Evolutionary conservation across 257 asterid genomes (phyloP).

Genomic region (Pogostemon cablin): DNA sequence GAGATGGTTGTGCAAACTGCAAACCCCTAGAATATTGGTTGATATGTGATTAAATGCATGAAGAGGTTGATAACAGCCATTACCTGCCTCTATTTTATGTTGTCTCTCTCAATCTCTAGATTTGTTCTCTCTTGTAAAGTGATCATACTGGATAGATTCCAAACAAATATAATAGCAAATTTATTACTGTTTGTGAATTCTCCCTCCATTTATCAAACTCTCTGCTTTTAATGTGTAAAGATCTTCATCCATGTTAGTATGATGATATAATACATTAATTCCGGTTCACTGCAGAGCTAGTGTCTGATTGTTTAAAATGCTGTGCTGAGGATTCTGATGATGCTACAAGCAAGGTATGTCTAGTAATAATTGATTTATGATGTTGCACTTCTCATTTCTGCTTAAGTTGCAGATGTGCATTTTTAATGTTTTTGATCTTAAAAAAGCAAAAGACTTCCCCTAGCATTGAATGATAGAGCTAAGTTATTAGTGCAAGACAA

Average conservation of each 20-base stretch:
- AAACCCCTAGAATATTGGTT: not conserved
- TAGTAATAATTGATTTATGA: not conserved
- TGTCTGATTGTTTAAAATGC: slow-evolving; percentile 82
- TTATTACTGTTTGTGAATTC: slow-evolving; percentile 1
- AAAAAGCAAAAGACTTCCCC: too few species aligned
- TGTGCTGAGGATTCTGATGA: slow-evolving; percentile 98
- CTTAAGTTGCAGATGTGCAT: not conserved
- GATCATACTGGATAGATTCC: slow-evolving; percentile 2
- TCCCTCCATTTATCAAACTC: not conserved
- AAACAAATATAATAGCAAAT: not conserved
- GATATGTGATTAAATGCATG: slow-evolving; percentile 14
- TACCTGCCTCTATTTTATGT: not conserved
- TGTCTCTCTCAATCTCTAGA: not conserved
- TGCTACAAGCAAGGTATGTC: slow-evolving; percentile 79
- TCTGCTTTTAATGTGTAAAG: not conserved
- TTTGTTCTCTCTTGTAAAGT: slow-evolving; percentile 15
- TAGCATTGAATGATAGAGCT: too few species aligned
- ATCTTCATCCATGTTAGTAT: not conserved
- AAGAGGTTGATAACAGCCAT: slow-evolving; percentile 21
- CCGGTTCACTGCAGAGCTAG: slow-evolving; percentile 58
- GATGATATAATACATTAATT: slow-evolving; percentile 3
- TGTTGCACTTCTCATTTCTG: not conserved
- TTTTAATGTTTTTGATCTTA: not conserved
- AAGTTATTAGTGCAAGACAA: too few species aligned
- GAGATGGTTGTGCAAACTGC: not conserved